Evolutionary conservation across 768 basidiomycete genomes (phyloP).

Genomic region (Trametes villosa): DNA sequence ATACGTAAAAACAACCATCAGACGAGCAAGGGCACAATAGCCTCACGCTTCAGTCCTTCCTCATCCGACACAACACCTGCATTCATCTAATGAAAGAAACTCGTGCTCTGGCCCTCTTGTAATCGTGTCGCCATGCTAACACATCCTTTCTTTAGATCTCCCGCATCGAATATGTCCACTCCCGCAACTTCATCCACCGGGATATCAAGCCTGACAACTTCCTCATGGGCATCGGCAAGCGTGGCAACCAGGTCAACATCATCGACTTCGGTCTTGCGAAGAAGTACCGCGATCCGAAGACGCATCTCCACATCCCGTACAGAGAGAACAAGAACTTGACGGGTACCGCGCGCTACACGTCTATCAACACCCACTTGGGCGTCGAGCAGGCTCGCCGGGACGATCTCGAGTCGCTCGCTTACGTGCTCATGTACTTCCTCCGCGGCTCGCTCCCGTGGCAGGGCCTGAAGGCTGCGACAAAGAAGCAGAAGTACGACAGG

Average conservation of each 20-base stretch:
- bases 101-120: too few species aligned
- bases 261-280: conserved; percentile 98
- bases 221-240: conserved; percentile 99
- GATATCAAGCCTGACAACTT: conserved; percentile 99
- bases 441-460: conserved; percentile 99
- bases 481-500: conserved; percentile 99
- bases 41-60: too few species aligned
- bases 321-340: conserved; percentile 99
- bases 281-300: conserved; percentile 99
- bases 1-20: too few species aligned
- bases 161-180: conserved; percentile 99
- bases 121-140: too few species aligned
- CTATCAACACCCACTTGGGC: conserved; percentile 98
- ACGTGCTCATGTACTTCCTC: conserved; percentile 99
- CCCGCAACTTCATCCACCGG: conserved; percentile 95
- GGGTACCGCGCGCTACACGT: conserved; percentile 98
- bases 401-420: conserved; percentile 97
- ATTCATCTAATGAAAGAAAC: too few species aligned
- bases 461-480: conserved; percentile 98
- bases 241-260: conserved; percentile 99
- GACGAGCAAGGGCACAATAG: too few species aligned
- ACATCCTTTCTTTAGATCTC: too few species aligned
- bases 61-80: too few species aligned
- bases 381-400: conserved; percentile 98
- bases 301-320: conserved; percentile 99